Conservation (phyloP, 176 grass and related monocot genomes). For the Lolium rigidum region DNA sequence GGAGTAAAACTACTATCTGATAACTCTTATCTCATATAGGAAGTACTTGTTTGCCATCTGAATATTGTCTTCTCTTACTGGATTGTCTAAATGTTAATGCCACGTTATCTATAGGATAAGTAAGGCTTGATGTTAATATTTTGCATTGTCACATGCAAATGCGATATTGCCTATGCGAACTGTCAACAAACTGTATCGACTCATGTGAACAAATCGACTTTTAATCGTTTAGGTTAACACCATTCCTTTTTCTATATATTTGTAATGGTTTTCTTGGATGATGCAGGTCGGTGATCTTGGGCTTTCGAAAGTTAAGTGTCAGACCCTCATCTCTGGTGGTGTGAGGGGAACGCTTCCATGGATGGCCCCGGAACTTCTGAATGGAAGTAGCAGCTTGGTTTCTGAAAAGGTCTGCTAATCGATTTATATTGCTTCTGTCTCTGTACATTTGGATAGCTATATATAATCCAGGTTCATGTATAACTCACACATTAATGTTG, state of each 20-base stretch:
- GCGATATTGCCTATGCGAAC: neutral
- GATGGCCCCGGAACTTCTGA: conserved; percentile 96
- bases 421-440: conserved; percentile 10
- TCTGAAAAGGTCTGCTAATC: conserved; percentile 81
- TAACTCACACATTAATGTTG: conserved; percentile 31
- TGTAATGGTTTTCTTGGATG: conserved; percentile 13
- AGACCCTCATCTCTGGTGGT: conserved; percentile 95
- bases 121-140: neutral
- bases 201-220: neutral
- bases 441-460: neutral
- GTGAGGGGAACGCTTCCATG: conserved; percentile 94
- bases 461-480: neutral
- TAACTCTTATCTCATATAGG: neutral
- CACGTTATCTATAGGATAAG: neutral
- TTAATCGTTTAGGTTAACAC: neutral
- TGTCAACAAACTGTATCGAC: conserved; percentile 15
- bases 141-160: conserved; percentile 14
- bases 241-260: neutral
- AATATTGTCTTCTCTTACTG: neutral
- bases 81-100: neutral
- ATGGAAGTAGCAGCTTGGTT: conserved; percentile 88
- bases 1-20: neutral
- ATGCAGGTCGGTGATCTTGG: conserved; percentile 95
- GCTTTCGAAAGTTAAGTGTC: conserved; percentile 93
- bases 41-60: neutral